These are phyloP conservation scores for Pyrenopolyporus hunteri DNA, from an alignment of 495 filamentous ascomycete species.

Conservation along the genomic window DNA sequence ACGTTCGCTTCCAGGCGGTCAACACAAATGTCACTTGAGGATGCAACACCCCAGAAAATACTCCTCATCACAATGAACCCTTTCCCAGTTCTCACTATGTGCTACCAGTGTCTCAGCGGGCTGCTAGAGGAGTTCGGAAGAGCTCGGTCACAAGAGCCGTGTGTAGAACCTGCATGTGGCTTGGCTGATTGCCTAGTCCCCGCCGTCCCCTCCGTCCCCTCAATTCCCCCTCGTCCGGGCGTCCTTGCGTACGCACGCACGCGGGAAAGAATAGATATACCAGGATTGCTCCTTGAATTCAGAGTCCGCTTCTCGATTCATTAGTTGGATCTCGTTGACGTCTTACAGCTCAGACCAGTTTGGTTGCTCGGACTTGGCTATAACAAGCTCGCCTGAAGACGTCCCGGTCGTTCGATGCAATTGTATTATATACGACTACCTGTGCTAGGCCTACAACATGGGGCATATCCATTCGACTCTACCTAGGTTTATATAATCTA, in stretches of 20 bases:
- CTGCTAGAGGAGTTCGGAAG: slow-evolving; percentile 19
- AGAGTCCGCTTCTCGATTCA: background rate
- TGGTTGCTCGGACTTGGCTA: background rate
- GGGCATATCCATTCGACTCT: too few species aligned
- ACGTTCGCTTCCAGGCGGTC: slow-evolving; percentile 27
- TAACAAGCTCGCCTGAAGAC: background rate
- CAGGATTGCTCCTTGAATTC: background rate
- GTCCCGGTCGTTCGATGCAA: too few species aligned
- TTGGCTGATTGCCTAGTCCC: slow-evolving; percentile 25
- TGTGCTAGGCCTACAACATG: too few species aligned
- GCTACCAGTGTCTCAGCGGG: slow-evolving; percentile 20
- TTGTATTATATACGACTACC: too few species aligned
- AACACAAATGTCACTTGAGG: slow-evolving; percentile 34
- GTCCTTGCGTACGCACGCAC: slow-evolving; percentile 17
- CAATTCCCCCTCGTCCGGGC: slow-evolving; percentile 14
- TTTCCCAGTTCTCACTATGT: slow-evolving; percentile 41
- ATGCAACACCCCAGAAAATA: slow-evolving; percentile 35
- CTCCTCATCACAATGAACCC: slow-evolving; percentile 29
- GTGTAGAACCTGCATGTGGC: slow-evolving; percentile 2
- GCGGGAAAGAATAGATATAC: slow-evolving; percentile 25
- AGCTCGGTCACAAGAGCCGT: slow-evolving; percentile 25
- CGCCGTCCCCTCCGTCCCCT: background rate
- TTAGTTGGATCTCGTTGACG: slow-evolving; percentile 2
- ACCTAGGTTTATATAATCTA: too few species aligned
- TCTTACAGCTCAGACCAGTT: background rate